phyloP scores from a whole-genome alignment of 2,329 filamentous ascomycete species.

The Pseudocercospora fijiensis region DNA sequence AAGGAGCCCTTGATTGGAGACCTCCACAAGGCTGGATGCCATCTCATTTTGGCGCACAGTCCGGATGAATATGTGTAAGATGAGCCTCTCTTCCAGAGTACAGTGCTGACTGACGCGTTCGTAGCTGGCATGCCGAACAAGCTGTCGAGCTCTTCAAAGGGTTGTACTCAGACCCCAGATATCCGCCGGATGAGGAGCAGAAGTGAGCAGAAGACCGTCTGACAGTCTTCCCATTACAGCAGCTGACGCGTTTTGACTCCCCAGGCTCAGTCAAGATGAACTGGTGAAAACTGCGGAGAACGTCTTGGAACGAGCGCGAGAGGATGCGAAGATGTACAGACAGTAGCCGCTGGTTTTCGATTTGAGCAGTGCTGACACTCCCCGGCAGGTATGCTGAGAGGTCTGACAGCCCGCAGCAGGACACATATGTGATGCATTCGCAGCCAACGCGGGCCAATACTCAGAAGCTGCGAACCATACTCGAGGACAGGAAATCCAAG shows the following conservation, averaged over 20 bases:
- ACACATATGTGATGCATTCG: background rate
- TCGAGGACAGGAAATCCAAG: background rate
- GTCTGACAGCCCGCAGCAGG: conserved; percentile 3
- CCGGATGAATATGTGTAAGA: conserved; percentile 22
- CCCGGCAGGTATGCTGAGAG: conserved; percentile 2
- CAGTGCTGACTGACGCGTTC: background rate
- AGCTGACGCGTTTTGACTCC: background rate
- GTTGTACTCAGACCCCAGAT: conserved; percentile 14
- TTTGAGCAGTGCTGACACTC: background rate
- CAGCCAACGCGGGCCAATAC: background rate
- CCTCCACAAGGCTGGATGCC: conserved; percentile 20
- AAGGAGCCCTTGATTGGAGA: conserved; percentile 16
- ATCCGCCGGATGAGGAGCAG: conserved; percentile 19
- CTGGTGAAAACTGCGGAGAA: conserved; percentile 14
- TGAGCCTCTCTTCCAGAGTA: background rate
- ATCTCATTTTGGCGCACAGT: conserved; percentile 21
- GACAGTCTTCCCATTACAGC: background rate
- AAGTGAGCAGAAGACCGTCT: background rate
- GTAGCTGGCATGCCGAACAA: conserved; percentile 19
- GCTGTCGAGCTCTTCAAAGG: conserved; percentile 14
- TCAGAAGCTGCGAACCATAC: background rate
- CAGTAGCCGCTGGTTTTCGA: background rate
- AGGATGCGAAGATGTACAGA: conserved; percentile 15
- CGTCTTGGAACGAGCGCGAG: conserved; percentile 12
- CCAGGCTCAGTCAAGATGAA: conserved; percentile 12